Evolutionary conservation across 73 alveolate genomes (phyloP), one percentile per base, ranked within the genome.

Genomic region (Paramecium pentaurelia): DNA sequence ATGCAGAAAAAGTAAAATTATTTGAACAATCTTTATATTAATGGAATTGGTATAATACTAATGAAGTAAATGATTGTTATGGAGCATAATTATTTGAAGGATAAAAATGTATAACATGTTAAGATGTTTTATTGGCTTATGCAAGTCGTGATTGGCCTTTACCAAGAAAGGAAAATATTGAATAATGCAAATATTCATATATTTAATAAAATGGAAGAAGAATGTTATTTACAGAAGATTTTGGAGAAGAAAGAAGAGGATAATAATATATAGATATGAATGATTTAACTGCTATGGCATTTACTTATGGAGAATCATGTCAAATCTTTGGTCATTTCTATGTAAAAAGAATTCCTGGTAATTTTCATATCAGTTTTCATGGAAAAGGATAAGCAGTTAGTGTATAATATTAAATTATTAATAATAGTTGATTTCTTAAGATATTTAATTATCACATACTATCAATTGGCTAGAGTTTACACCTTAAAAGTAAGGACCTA

Each of bases 311-410:
- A 47, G 94, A 89, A 89, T 40, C 70, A 12, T 89, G 94, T 59
- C 51, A 89, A 89, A 42, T 89, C 1, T 89, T 28, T 54, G 94
- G 94, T 12, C 94, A 89, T 89, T 89, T 89, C 45, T 89, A 71
- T 32, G 47, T 89, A 0, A 89, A 89, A 54, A 54, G 77, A 51
- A 85, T 89, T 16, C 94, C 94, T 10, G 94, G 94, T 5, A 89
- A 89, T 36, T 89, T 89, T 83, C 94, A 89, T 51, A 22, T 89
- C 1, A 44, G 92, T 11, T 89, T 89, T 64, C 94, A 89, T 60
- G 88, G 88, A 1, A 83, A 89, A 32, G 94, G 94, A 40, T 40
- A 80, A 16, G 91, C 91, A 44, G 91, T 64, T 38, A 27, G 45
- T 14, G 77, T 80, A 80, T 8, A 22, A 54, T 18, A 0, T 80